Evolutionary conservation across 1,284 basidiomycete genomes (phyloP).

Genomic region (Grifola frondosa): DNA sequence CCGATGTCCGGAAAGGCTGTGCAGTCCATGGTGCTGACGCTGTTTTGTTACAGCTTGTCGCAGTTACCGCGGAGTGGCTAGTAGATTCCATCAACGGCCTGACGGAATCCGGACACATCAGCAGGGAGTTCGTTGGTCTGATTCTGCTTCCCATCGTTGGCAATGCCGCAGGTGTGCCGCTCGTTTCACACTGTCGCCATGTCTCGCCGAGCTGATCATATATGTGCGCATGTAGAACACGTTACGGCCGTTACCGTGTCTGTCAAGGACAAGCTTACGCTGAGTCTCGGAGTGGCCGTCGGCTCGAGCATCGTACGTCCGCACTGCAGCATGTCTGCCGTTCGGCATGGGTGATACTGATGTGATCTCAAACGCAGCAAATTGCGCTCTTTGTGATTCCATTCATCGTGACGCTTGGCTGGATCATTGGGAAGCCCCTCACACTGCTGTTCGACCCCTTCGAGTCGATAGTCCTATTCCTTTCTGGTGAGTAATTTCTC

Average conservation of each 20-base stretch:
- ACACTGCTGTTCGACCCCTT: slow-evolving; percentile 67
- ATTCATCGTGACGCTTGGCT: slow-evolving; percentile 62
- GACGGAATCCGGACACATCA: slow-evolving; percentile 51
- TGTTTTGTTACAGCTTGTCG: slow-evolving; percentile 52
- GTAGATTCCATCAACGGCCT: slow-evolving; percentile 78
- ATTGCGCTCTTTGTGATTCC: slow-evolving; percentile 85
- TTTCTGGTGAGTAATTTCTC: slow-evolving; percentile 33
- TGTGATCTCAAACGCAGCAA: slow-evolving; percentile 57
- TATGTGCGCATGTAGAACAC: slow-evolving; percentile 53
- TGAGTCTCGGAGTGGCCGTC: slow-evolving; percentile 80
- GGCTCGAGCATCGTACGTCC: slow-evolving; percentile 83
- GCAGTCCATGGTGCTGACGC: no score
- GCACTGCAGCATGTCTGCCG: slow-evolving; percentile 3
- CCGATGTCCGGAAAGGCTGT: no score
- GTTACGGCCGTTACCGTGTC: slow-evolving; percentile 87
- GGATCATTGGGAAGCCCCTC: slow-evolving; percentile 66
- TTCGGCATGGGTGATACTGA: background rate
- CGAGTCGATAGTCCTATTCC: slow-evolving; percentile 56
- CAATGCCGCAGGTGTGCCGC: slow-evolving; percentile 68
- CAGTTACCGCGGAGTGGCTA: slow-evolving; percentile 84
- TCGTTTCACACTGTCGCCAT: slow-evolving; percentile 5
- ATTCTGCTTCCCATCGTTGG: slow-evolving; percentile 89
- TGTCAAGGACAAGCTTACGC: slow-evolving; percentile 76
- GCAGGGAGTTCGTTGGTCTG: slow-evolving; percentile 80
- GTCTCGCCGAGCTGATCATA: background rate